Conservation (phyloP, 2,329 filamentous ascomycete species). For the Scedosporium apiospermum region DNA sequence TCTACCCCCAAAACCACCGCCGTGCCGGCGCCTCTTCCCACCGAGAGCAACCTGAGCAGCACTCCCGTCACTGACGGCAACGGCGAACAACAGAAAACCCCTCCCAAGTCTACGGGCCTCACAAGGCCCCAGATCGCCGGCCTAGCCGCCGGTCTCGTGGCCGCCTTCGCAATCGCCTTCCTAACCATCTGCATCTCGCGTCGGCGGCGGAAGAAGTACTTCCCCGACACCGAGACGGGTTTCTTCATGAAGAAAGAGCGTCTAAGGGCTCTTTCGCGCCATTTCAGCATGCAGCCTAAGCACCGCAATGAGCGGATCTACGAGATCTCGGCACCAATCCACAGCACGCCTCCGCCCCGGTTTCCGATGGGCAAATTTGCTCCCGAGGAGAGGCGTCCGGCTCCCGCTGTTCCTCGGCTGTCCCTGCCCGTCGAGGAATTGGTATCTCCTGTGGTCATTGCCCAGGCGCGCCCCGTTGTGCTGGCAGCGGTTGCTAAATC, state of each 20-base stretch:
- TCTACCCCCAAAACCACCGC: not conserved
- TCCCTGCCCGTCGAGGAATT: not conserved
- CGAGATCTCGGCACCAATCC: constrained; percentile 33
- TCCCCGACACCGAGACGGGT: constrained; percentile 25
- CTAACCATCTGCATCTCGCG: constrained; percentile 36
- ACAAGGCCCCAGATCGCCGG: constrained; percentile 42
- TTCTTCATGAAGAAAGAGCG: constrained; percentile 27
- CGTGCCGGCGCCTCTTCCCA: constrained; percentile 7
- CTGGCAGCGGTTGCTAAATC: constrained; percentile 5
- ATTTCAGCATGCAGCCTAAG: not conserved
- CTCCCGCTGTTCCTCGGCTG: constrained; percentile 11
- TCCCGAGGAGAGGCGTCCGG: not conserved
- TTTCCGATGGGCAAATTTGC: constrained; percentile 9
- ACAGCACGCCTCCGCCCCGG: constrained; percentile 11
- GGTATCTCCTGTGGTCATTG: not conserved
- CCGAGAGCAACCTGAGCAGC: constrained; percentile 8
- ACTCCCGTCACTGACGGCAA: constrained; percentile 8
- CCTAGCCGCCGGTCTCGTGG: constrained; percentile 45
- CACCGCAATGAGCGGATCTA: constrained; percentile 3
- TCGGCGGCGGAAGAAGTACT: constrained; percentile 29
- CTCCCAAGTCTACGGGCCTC: constrained; percentile 10
- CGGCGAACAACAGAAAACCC: constrained; percentile 5
- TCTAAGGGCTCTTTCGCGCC: constrained; percentile 3
- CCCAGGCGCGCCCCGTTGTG: not conserved
- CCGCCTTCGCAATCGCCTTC: constrained; percentile 37